Evolutionary conservation across 371 early-diverging fungal species (phyloP).

Genomic region (Zychaea mexicana): DNA sequence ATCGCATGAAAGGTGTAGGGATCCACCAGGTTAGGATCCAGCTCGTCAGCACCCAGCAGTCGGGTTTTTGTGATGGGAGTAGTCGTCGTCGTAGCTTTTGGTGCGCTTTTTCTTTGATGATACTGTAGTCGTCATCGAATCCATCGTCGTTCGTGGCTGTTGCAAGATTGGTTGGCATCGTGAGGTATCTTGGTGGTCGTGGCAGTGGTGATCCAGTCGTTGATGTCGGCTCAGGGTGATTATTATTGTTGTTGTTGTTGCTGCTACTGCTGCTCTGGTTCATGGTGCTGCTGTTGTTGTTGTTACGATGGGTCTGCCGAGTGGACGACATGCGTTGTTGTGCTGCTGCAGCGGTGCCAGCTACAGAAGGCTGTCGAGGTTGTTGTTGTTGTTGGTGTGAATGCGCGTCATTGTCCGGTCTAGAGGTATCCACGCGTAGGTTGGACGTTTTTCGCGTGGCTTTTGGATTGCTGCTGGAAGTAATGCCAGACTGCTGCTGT

Average conservation of each 20-base stretch:
- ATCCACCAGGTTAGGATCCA: conserved; percentile 52
- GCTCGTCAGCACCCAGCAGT: conserved; percentile 38
- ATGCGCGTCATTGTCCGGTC: not conserved
- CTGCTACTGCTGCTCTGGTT: not conserved
- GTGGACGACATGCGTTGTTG: not conserved
- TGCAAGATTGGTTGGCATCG: not conserved
- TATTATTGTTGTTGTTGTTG: not conserved
- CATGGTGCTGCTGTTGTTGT: not conserved
- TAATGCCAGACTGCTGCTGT: not conserved
- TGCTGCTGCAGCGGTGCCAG: not conserved
- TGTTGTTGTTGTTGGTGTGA: not conserved
- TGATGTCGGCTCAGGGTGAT: too few species aligned
- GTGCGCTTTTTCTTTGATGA: not conserved
- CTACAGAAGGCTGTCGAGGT: not conserved
- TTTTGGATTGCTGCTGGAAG: not conserved
- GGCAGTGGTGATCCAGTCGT: too few species aligned
- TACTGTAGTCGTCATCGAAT: not conserved
- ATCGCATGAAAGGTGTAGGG: conserved; percentile 32
- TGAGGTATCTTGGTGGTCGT: not conserved
- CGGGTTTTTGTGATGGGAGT: conserved; percentile 7
- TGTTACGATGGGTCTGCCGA: too few species aligned
- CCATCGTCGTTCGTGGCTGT: not conserved
- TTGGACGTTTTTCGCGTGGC: not conserved
- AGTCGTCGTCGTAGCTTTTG: conserved; percentile 4
- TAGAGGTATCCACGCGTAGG: conserved; percentile 13